These are phyloP conservation scores for Schizochytrium sp. DNA, from an alignment of 108 stramenopile species.

Conservation along the genomic window DNA sequence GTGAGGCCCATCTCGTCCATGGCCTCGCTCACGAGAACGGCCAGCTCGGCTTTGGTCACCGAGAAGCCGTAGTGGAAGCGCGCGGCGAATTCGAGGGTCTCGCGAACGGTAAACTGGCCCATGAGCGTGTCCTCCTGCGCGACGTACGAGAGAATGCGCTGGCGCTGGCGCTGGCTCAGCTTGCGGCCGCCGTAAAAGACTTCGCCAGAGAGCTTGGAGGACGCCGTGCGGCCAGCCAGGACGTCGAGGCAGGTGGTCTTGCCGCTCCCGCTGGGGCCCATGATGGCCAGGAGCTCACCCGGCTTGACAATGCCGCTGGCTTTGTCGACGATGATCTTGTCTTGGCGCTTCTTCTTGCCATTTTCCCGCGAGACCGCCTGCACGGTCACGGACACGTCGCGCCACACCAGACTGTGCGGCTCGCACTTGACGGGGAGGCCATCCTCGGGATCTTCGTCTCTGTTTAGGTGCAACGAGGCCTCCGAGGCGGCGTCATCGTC, in stretches of 20 bases:
- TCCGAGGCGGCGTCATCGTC: background rate
- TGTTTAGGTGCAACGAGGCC: background rate
- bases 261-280: constrained; percentile 46
- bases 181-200: constrained; percentile 20
- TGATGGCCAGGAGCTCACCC: background rate
- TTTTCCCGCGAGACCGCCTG: background rate
- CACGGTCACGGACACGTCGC: background rate
- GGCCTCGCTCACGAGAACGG: constrained; percentile 58
- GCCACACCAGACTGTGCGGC: background rate
- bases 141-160: constrained; percentile 69
- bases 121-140: constrained; percentile 73
- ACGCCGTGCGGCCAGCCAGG: constrained; percentile 58
- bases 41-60: constrained; percentile 48
- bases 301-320: background rate
- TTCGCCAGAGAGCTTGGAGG: background rate
- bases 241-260: constrained; percentile 67
- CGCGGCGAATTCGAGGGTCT: constrained; percentile 69
- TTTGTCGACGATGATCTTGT: background rate
- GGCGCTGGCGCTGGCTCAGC: background rate
- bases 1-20: constrained; percentile 65
- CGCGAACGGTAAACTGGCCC: constrained; percentile 67
- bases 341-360: background rate
- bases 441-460: background rate
- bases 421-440: background rate
- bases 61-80: constrained; percentile 56